Percentiles rank a stretch among this genome's conserved stretches.
Conservation (phyloP, 257 asterid species). For the Nicotiana noctiflora region DNA sequence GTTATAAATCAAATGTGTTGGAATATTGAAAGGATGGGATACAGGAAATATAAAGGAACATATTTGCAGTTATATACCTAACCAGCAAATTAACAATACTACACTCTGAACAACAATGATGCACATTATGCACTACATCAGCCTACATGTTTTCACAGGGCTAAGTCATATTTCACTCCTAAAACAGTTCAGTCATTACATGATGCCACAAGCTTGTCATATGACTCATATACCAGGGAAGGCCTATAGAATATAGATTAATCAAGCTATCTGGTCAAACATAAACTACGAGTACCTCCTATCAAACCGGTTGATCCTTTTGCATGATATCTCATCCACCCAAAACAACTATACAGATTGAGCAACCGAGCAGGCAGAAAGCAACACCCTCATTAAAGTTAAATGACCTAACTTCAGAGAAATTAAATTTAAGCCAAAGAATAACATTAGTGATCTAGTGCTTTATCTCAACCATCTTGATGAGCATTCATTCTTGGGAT, state of each 20-base stretch:
- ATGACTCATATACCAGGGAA: not conserved
- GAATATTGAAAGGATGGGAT: not conserved
- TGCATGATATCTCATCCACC: not conserved
- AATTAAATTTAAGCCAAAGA: not conserved
- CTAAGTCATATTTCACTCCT: not conserved
- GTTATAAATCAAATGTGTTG: not conserved
- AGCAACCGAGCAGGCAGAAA: not conserved
- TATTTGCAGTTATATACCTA: not conserved
- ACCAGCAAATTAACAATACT: not conserved
- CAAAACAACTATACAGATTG: not conserved
- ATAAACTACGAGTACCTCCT: not conserved
- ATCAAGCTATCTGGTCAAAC: not conserved
- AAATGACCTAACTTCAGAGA: not conserved
- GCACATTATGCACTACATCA: slow-evolving; percentile 1
- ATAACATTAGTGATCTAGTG: not conserved
- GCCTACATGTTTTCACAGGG: not conserved
- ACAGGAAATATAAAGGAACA: not conserved
- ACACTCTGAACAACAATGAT: not conserved
- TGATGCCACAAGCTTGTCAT: not conserved
- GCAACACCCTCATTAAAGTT: not conserved
- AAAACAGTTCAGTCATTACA: not conserved
- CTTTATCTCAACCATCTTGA: not conserved
- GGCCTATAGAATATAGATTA: not conserved
- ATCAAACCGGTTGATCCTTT: not conserved
- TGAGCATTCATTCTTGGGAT: not conserved